Base-by-base conservation (phyloP, 306 rosid genomes). In the Trifolium dubium region DNA sequence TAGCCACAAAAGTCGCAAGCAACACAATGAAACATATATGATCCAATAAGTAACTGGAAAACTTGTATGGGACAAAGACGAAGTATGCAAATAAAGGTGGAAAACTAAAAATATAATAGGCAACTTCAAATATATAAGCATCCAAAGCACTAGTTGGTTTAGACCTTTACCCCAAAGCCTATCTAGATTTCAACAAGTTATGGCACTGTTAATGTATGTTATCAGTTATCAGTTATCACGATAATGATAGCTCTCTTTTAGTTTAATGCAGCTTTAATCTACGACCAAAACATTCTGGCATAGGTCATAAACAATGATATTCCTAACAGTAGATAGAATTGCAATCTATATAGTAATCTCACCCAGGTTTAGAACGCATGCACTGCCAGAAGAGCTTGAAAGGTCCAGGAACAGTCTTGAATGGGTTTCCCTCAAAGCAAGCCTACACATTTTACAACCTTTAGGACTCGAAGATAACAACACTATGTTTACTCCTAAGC, bases 291-390 rank as follows among this genome's bases (percentile, higher is more conserved):
- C 15, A 43, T 30, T 64, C 9, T 31, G 13, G 41, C 34, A 64
- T 19, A 18, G 41, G 37, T 79, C 70, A 73, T 5, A 74, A 67
- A 74, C 66, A 28, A 32, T 19, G 43, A 35, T 18, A 64, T 15
- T 64, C 56, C 14, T 6, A 68, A 75, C 40, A 75, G 43, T 10
- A 69, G 69, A 74, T 62, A 40, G 13, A 77, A 66, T 50, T 59
- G 70, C 37, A 74, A 5, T 55, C 28, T 15, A 64, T 41, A 56
- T 47, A 71, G 53, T 43, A 73, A 67, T 73, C 82, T 77, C 58
- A 82, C 85, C 98, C 98, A n/a, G 99, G 97, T 85, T 94, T 92
- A 47, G 97, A 92, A n/a, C 93, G 97, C 97, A 94, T 88, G 88
- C 99, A 94, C 68, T 56, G 83, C 88, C 89, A 94, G 82, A 94